A percentile compares a stretch with the other conserved stretches of the same genome.
Evolutionary conservation across 192 early-diverging fungal species (phyloP).

Genomic region (Ambispora gerdemannii): DNA sequence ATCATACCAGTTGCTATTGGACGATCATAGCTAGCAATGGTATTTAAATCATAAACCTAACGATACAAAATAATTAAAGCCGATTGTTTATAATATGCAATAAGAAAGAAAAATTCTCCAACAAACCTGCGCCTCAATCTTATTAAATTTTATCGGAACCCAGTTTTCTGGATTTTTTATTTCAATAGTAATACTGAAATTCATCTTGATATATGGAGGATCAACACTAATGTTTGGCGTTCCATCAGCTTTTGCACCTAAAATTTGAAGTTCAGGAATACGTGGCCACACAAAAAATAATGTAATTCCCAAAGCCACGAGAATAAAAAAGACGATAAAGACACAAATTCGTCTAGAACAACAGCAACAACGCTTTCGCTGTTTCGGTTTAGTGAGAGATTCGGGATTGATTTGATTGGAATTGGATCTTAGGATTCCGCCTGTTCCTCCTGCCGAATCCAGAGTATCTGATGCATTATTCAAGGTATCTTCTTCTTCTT

Average conservation of each 20-base stretch:
- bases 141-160: conserved; percentile 21
- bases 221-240: not conserved
- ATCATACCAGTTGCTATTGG: conserved; percentile 3
- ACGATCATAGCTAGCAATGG: too few relatives aligned
- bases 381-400: not conserved
- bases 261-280: not conserved
- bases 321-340: conserved; percentile 6
- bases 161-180: conserved; percentile 16
- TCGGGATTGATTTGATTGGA: not conserved
- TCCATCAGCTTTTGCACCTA: not conserved
- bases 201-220: conserved; percentile 3
- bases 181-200: not conserved
- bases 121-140: conserved; percentile 10
- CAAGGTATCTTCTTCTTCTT: not conserved
- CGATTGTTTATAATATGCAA: too few relatives aligned
- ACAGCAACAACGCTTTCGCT: conserved; percentile 2
- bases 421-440: not conserved
- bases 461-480: not conserved
- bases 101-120: not conserved
- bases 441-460: not conserved
- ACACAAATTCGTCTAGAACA: conserved; percentile 28
- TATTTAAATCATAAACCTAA: not conserved
- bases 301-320: not conserved
- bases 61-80: not conserved
- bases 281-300: conserved; percentile 24